These are phyloP conservation scores for Pachyrhizus erosus DNA, from an alignment of 306 rosid species.

Conservation along the genomic window DNA sequence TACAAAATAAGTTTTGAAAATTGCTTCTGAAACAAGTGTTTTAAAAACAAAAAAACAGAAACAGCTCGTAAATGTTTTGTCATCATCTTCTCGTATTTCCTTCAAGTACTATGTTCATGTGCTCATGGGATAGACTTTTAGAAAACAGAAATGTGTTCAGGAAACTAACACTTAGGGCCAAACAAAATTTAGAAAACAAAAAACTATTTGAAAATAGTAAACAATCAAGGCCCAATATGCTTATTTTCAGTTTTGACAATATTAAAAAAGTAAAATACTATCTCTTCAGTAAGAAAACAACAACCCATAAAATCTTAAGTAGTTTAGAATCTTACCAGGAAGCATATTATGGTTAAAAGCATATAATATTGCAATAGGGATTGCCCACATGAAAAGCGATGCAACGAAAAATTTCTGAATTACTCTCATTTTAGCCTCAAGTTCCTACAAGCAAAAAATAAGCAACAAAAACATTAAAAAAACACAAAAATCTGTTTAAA, in stretches of 20 bases:
- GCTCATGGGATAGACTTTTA: not conserved
- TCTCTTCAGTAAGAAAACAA: conserved; percentile 9
- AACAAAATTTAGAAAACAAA: not conserved
- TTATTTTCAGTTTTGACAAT: not conserved
- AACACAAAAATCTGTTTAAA: not conserved
- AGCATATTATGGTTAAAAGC: conserved; percentile 74
- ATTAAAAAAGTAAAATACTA: not conserved
- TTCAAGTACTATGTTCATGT: not conserved
- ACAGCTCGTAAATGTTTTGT: not conserved
- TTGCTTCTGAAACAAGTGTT: too few relatives aligned
- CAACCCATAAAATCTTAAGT: not conserved
- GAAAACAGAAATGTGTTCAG: not conserved
- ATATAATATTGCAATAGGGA: conserved; percentile 74
- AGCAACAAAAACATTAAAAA: not conserved
- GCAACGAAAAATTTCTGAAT: conserved; percentile 72
- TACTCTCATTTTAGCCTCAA: conserved; percentile 63
- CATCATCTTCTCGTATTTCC: not conserved
- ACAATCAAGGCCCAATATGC: not conserved
- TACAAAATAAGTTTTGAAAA: not conserved
- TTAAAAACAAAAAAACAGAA: not conserved
- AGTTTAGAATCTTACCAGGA: conserved; percentile 65
- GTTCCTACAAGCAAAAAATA: conserved; percentile 28
- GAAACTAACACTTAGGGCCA: not conserved
- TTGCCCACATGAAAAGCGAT: conserved; percentile 77
- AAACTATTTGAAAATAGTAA: not conserved